Evolutionary conservation across 306 rosid species (phyloP).

Genomic region (Hippophae gyantsensis): DNA sequence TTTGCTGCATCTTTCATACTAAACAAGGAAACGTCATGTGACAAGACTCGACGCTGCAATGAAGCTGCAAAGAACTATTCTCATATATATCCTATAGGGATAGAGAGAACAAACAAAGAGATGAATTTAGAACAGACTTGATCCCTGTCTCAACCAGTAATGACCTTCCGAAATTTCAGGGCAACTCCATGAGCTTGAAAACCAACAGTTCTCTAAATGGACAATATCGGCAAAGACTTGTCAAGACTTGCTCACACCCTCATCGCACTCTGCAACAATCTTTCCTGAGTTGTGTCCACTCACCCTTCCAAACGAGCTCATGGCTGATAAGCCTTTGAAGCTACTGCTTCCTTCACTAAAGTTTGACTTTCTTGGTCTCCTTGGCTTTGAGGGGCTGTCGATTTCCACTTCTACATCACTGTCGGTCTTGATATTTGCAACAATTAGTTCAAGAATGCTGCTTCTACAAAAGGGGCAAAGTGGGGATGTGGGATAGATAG

Average conservation of each 20-base stretch:
- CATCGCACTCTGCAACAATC: constrained; percentile 39
- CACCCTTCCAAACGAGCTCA: constrained; percentile 62
- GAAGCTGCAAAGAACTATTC: too few relatives aligned
- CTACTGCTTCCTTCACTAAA: constrained; percentile 86
- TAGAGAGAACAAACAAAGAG: too few relatives aligned
- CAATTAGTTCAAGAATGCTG: constrained; percentile 48
- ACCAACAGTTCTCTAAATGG: constrained; percentile 1
- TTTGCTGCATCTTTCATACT: not conserved
- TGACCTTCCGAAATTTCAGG: constrained; percentile 6
- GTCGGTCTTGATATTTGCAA: constrained; percentile 37
- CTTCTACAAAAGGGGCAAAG: constrained; percentile 81
- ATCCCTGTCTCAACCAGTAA: too few relatives aligned
- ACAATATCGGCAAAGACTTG: constrained; percentile 9
- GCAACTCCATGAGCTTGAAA: constrained; percentile 14
- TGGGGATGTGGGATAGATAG: constrained; percentile 40
- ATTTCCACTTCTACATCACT: constrained; percentile 46
- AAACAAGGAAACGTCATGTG: not conserved
- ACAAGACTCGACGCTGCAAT: not conserved
- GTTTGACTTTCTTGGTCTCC: constrained; percentile 69
- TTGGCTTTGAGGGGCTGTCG: constrained; percentile 47
- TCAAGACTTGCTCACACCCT: constrained; percentile 30
- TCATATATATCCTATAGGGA: too few relatives aligned
- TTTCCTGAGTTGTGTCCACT: constrained; percentile 49
- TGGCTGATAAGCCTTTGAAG: constrained; percentile 67
- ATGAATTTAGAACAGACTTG: too few relatives aligned